Percentiles rank a stretch among this genome's conserved stretches.
These are phyloP conservation scores for Termitomyces sp. DNA, from an alignment of 768 basidiomycete genomes.

Conservation along the genomic window DNA sequence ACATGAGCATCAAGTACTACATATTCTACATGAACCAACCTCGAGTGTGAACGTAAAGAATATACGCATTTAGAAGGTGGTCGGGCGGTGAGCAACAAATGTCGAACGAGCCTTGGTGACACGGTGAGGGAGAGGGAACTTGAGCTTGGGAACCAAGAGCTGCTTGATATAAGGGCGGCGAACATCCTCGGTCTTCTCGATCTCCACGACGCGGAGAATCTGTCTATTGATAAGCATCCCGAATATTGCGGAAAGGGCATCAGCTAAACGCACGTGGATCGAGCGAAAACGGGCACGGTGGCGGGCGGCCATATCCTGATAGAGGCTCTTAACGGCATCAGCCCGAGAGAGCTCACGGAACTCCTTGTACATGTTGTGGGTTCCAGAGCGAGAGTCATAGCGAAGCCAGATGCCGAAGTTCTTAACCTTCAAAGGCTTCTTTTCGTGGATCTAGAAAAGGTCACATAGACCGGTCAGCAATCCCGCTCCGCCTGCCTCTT, in stretches of 20 bases:
- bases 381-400: constrained; percentile 98
- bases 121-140: constrained; percentile 96
- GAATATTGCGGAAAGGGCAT: neutral
- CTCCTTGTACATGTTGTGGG: constrained; percentile 99
- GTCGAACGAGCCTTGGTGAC: constrained; percentile 74
- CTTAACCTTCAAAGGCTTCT: constrained; percentile 97
- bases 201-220: constrained; percentile 97
- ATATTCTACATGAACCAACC: constrained; percentile 12
- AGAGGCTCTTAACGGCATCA: constrained; percentile 93
- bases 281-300: constrained; percentile 99
- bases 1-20: constrained; percentile 14
- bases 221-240: constrained; percentile 25
- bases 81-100: constrained; percentile 76
- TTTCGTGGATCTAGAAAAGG: constrained; percentile 85
- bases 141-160: constrained; percentile 83
- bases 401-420: constrained; percentile 99
- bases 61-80: constrained; percentile 55
- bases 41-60: neutral
- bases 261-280: constrained; percentile 71
- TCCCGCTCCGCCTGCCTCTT: constrained; percentile 85
- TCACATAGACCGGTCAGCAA: constrained; percentile 42
- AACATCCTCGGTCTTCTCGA: constrained; percentile 87
- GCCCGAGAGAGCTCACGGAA: constrained; percentile 95
- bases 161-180: constrained; percentile 99
- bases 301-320: constrained; percentile 99